Evolutionary conservation across 1,139 yeast species (phyloP), one percentile per base, ranked within the genome.

Genomic region (Yarrowia galli): DNA sequence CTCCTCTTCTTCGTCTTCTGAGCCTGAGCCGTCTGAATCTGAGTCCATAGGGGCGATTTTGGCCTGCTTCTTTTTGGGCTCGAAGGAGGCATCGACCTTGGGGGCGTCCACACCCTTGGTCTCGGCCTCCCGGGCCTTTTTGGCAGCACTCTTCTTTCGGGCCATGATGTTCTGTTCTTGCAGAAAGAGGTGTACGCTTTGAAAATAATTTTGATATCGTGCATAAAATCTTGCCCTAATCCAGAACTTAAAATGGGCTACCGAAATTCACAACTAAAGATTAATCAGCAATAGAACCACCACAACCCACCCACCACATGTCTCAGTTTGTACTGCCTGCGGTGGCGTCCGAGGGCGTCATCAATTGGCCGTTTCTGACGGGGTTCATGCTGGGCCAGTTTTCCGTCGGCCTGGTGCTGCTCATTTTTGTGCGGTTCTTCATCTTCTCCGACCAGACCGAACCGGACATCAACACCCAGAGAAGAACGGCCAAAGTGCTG

Each of bases 101-200:
- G 61, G 42, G 16, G 43, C 53, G 25, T 43, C 40, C 0, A 16
- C 61, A 1, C 46, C 36, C 56, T 38, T 25, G 53, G 32, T 12
- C 35, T 56, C 64, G 15, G 66, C 84, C 74, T 87, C 91, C 75
- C 81, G 84, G 45, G 95, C 96, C 77, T 82, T 89, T 75, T 89
- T 90, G 69, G 95, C 83, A 54, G 96, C 95, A 32, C 96, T 89
- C 84, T 91, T 91, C 88, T 91, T 91, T 85, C 97, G 88, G 60
- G 97, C 90, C 97, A 91, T 91, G 43, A 32, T 69, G 43, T 32
- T 38, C 23, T 36, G 28, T 23, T 20, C 10, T n/a, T 36, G 28
- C 32, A 38, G 46, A 23, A 25, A 18, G 28, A 54, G 20, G 15
- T 16, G 23, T 28, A 28, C 32, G 9, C 32, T 10, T 7, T 12